phyloP scores from a whole-genome alignment of 140 eudicot species.

The Erigeron philadelphicus region DNA sequence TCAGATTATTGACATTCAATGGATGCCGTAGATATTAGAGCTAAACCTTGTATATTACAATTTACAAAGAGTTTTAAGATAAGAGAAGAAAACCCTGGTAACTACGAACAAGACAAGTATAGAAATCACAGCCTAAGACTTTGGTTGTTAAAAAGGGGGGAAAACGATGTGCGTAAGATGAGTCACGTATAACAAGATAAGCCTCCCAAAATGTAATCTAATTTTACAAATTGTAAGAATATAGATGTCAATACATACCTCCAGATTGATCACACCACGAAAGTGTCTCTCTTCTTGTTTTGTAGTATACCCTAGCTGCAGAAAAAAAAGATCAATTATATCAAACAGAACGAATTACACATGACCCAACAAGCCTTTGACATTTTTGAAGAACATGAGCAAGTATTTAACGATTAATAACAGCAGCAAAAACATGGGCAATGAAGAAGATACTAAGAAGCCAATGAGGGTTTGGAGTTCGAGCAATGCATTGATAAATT shows the following conservation, averaged over 20 bases:
- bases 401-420: too few relatives aligned
- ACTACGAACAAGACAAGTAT: too few relatives aligned
- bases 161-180: not conserved
- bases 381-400: not conserved
- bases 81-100: not conserved
- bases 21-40: not conserved
- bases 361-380: conserved; percentile 14
- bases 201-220: not conserved
- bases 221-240: not conserved
- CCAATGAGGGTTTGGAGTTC: not conserved
- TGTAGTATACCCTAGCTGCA: conserved; percentile 99
- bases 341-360: not conserved
- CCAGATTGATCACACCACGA: conserved; percentile 87
- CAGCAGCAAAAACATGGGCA: not conserved
- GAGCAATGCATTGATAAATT: not conserved
- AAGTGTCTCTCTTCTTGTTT: conserved; percentile 90
- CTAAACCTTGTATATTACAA: not conserved
- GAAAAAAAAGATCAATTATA: not conserved
- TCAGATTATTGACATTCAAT: not conserved
- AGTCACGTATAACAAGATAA: not conserved
- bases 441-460: not conserved
- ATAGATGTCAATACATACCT: conserved; percentile 44
- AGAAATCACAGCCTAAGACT: too few relatives aligned
- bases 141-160: not conserved
- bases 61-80: not conserved